phyloP scores from a whole-genome alignment of 208 protist species.

The Leishmania major region DNA sequence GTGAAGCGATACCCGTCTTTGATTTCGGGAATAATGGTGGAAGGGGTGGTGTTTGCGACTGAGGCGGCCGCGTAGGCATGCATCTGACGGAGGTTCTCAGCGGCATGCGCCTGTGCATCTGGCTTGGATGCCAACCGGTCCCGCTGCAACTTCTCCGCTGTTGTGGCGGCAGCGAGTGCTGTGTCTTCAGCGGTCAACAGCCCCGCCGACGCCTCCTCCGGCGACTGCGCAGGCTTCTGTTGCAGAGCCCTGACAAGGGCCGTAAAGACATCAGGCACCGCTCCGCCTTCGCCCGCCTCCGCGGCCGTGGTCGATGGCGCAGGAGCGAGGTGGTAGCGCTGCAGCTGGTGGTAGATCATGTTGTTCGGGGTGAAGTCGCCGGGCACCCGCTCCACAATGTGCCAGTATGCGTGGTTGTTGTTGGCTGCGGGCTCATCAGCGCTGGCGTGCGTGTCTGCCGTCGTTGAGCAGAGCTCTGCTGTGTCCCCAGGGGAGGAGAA shows the following conservation, averaged over 20 bases:
- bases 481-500: conserved; percentile 69
- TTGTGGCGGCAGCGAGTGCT: conserved; percentile 10
- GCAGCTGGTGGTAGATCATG: conserved; percentile 77
- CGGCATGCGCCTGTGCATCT: conserved; percentile 32
- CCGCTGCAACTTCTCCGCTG: conserved; percentile 25
- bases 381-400: conserved; percentile 63
- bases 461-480: neutral
- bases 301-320: neutral
- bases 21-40: neutral
- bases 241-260: conserved; percentile 37
- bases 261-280: conserved; percentile 32
- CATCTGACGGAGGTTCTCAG: conserved; percentile 33
- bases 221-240: conserved; percentile 17
- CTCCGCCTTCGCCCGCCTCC: neutral
- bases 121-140: conserved; percentile 40
- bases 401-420: conserved; percentile 60
- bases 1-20: conserved; percentile 26
- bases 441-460: neutral
- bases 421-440: neutral
- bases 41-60: neutral
- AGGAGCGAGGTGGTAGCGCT: conserved; percentile 33
- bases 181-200: conserved; percentile 12
- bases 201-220: conserved; percentile 16
- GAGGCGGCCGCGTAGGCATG: conserved; percentile 3
- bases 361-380: conserved; percentile 88